Conservation (phyloP, 257 asterid genomes). For the Paraleonurus japonicus region DNA sequence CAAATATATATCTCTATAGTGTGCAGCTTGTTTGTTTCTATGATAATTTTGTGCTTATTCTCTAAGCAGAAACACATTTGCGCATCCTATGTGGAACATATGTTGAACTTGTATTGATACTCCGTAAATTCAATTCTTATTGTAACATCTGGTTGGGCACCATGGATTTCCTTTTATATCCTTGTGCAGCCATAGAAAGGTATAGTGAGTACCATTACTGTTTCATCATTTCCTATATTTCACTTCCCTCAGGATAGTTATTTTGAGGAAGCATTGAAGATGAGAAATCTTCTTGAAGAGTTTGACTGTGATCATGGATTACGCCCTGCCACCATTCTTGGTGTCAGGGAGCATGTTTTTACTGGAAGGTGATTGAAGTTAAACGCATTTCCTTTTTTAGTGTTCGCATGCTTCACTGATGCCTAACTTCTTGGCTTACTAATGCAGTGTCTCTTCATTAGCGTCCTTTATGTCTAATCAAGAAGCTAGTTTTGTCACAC, state of each 20-base stretch:
- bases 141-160: conserved; percentile 17
- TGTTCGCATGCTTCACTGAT: neutral
- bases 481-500: conserved; percentile 96
- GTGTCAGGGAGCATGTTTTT: conserved; percentile 97
- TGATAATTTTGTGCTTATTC: neutral
- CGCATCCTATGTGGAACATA: neutral
- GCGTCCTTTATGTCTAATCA: conserved; percentile 97
- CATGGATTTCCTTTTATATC: conserved; percentile 7
- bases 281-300: conserved; percentile 98
- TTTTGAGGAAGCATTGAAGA: conserved; percentile 97
- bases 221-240: conserved; percentile 20
- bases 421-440: conserved; percentile 30
- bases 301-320: conserved; percentile 77
- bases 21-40: conserved; percentile 8
- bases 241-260: conserved; percentile 69
- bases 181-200: conserved; percentile 10
- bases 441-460: conserved; percentile 93
- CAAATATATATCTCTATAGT: conserved; percentile 13
- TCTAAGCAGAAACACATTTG: neutral
- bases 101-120: conserved; percentile 12
- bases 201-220: neutral
- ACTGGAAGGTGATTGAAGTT: conserved; percentile 80
- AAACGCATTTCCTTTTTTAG: neutral
- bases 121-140: neutral
- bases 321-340: conserved; percentile 86